Percentiles rank a stretch among this genome's conserved stretches.
phyloP scores from a whole-genome alignment of 2,329 filamentous ascomycete species.

The Aspergillus sp. region DNA sequence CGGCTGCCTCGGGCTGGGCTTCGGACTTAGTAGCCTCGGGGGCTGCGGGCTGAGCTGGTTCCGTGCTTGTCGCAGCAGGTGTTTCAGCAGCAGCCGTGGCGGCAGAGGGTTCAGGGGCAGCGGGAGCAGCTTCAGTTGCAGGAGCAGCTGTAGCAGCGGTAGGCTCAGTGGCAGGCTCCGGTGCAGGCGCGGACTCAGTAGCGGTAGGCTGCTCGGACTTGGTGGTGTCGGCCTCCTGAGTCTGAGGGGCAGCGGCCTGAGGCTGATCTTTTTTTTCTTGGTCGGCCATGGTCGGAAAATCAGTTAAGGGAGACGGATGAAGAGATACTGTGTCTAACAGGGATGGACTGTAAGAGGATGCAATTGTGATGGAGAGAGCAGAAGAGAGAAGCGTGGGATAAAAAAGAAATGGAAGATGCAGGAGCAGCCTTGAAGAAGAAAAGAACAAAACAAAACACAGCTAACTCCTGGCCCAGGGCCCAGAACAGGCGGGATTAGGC shows the following conservation, averaged over 20 bases:
- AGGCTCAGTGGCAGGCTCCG: constrained; percentile 1
- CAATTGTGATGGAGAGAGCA: background rate
- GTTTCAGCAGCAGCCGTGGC: constrained; percentile 14
- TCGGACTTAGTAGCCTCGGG: background rate
- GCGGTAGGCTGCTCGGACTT: constrained; percentile 1
- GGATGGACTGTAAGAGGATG: background rate
- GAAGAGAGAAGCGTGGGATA: background rate
- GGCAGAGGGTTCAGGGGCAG: constrained; percentile 7
- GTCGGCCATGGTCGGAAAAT: constrained; percentile 11
- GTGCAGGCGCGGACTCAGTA: constrained; percentile 4
- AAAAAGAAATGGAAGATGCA: constrained; percentile 2
- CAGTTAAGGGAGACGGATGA: background rate
- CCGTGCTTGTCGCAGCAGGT: constrained; percentile 8
- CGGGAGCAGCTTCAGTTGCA: constrained; percentile 7
- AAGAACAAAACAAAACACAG: background rate
- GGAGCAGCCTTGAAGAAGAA: background rate
- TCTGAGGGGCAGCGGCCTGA: background rate
- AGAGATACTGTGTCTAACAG: background rate
- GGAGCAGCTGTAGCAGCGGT: constrained; percentile 14
- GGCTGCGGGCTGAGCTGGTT: constrained; percentile 4
- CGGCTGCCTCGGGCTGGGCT: background rate
- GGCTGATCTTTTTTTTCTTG: constrained; percentile 12
- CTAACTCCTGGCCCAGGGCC: background rate
- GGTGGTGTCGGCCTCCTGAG: background rate
- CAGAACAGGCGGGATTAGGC: background rate